Evolutionary conservation across 352 stramenopile species (phyloP), one percentile per base, ranked within the genome.

Genomic region (Peronospora destructor): DNA sequence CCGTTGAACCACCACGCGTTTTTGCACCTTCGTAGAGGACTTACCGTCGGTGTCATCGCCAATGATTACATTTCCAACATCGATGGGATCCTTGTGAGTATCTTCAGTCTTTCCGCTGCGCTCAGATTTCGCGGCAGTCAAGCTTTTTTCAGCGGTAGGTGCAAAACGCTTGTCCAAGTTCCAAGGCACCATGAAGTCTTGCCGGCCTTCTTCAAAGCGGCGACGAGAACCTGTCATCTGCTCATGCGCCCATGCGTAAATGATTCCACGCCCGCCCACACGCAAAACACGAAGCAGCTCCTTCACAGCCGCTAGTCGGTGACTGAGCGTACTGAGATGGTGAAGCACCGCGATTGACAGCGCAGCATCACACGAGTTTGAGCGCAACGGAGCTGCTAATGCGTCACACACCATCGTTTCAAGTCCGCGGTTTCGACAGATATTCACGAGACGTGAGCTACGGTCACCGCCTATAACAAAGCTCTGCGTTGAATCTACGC

Each of bases 141-240:
- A 40, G 26, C 28, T 37, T 13, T 60, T 44, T 21, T 56, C 46
- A 47, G 10, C 49, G 14, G 45, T 41, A 19, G 65, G 51, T 9
- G 52, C 76, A 58, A 84, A 87, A 28, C 79, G 79, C 62, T 84
- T 83, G 61, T 94, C 80, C 2, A 94, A 49, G 55, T 91, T 90
- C 80, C 83, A 94, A 14, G 83, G 83, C 39, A 94, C 80, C 77
- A 94, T 91, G 42, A 89, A 94, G 49, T 94, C 83, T 61, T 94
- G 83, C 17, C 66, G 70, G 11, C 53, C 44, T 2, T 59, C 65
- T 16, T 86, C 76, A 49, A 94, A 94, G 13, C 79, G 71, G 8
- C 83, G 80, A 61, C 78, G 76, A 47, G 83, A 94, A 17, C 77
- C 73, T 32, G 66, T 59, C 49, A 81, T 78, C 39, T 94, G 84